phyloP scores from a whole-genome alignment of 805 yeast species.

The Cyberlindnera euphorbiae region DNA sequence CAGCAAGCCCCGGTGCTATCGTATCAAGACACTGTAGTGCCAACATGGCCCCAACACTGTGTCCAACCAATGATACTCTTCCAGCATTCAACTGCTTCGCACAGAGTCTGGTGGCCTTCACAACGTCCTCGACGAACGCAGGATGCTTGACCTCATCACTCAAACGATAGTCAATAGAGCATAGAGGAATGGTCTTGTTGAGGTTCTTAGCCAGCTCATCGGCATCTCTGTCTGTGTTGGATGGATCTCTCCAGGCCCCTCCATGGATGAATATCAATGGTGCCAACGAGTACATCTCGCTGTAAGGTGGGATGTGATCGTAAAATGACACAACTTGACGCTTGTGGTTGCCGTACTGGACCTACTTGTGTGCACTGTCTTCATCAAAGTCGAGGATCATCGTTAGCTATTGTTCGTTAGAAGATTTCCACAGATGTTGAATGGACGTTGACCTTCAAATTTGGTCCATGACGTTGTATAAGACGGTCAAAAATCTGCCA shows the following conservation, averaged over 20 bases:
- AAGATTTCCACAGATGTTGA: too few relatives aligned
- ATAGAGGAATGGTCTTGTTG: slow-evolving; percentile 16
- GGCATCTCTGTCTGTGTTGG: slow-evolving; percentile 56
- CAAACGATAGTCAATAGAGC: slow-evolving; percentile 57
- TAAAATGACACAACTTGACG: slow-evolving; percentile 12
- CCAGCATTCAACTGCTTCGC: slow-evolving; percentile 8
- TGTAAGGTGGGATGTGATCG: slow-evolving; percentile 10
- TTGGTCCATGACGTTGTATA: too few relatives aligned
- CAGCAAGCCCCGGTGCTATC: slow-evolving; percentile 3
- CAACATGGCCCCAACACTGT: slow-evolving; percentile 74
- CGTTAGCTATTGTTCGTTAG: neutral
- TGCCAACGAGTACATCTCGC: slow-evolving; percentile 5
- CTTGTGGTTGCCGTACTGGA: slow-evolving; percentile 10
- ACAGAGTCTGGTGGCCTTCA: slow-evolving; percentile 28
- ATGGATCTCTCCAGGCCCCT: slow-evolving; percentile 82
- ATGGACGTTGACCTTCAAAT: too few relatives aligned
- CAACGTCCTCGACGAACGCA: slow-evolving; percentile 50
- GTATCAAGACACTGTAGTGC: slow-evolving; percentile 12
- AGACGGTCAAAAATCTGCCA: too few relatives aligned
- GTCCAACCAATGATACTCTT: slow-evolving; percentile 49
- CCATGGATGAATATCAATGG: slow-evolving; percentile 69
- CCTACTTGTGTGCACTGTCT: neutral
- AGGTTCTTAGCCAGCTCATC: slow-evolving; percentile 26
- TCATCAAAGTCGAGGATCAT: neutral
- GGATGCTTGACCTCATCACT: slow-evolving; percentile 65